These are phyloP conservation scores for Pythium biforme DNA, from an alignment of 352 stramenopile species.

Conservation along the genomic window DNA sequence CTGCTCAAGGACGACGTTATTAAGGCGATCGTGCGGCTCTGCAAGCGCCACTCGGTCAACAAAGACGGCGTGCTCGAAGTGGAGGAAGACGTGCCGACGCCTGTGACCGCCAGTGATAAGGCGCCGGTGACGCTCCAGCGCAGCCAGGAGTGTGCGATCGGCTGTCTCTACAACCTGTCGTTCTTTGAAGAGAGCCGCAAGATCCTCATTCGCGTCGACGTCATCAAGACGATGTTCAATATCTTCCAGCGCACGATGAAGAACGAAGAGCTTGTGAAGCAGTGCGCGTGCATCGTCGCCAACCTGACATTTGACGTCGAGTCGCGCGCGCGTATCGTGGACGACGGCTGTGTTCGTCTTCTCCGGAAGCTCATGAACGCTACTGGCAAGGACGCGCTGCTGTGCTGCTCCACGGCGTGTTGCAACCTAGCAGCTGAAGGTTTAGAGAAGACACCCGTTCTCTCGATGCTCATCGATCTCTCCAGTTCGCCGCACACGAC, in stretches of 20 bases:
- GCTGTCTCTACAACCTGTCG: slow-evolving; percentile 80
- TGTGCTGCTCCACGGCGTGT: slow-evolving; percentile 69
- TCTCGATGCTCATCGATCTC: slow-evolving; percentile 81
- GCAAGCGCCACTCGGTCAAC: slow-evolving; percentile 43
- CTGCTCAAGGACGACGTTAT: slow-evolving; percentile 75
- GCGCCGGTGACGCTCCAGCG: slow-evolving; percentile 42
- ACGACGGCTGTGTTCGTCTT: slow-evolving; percentile 60
- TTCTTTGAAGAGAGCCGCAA: slow-evolving; percentile 67
- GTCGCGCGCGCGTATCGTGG: slow-evolving; percentile 53
- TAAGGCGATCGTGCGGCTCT: slow-evolving; percentile 62
- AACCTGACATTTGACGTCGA: slow-evolving; percentile 79
- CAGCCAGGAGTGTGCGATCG: slow-evolving; percentile 69
- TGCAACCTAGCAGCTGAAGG: slow-evolving; percentile 74
- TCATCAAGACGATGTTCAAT: slow-evolving; percentile 57
- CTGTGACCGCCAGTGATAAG: slow-evolving; percentile 38
- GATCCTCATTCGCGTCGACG: slow-evolving; percentile 55
- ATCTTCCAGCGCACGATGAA: slow-evolving; percentile 70
- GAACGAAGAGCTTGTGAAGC: slow-evolving; percentile 64
- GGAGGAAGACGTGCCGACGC: slow-evolving; percentile 43
- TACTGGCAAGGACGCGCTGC: slow-evolving; percentile 56
- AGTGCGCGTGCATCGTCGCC: slow-evolving; percentile 59
- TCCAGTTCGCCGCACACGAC: slow-evolving; percentile 56
- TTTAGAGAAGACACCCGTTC: slow-evolving; percentile 62
- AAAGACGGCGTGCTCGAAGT: slow-evolving; percentile 50
- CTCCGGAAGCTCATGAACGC: slow-evolving; percentile 68